Conservation (phyloP, 441 rosid genomes). For the Gossypium aridum region DNA sequence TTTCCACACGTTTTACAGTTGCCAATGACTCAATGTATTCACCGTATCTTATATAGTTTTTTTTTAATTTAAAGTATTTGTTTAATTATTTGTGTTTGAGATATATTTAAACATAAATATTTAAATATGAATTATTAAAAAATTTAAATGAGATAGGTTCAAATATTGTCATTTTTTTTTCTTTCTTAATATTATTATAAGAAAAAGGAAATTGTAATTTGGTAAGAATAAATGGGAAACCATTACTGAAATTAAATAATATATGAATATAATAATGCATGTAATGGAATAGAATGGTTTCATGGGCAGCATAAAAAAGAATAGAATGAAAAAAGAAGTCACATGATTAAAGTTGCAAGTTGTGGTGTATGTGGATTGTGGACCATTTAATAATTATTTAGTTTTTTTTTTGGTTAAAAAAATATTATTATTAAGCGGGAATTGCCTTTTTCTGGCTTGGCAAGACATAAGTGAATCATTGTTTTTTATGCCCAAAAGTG, state of each 20-base stretch:
- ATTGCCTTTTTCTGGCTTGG: conserved; percentile 17
- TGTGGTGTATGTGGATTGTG: background rate
- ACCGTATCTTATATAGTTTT: too few species aligned
- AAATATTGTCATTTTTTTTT: too few species aligned
- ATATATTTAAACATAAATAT: too few species aligned
- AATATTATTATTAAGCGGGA: background rate
- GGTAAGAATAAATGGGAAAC: background rate
- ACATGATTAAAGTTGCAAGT: conserved; percentile 14
- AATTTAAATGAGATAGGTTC: too few species aligned
- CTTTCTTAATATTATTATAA: too few species aligned
- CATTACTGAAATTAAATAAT: background rate
- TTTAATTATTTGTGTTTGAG: too few species aligned
- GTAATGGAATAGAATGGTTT: background rate
- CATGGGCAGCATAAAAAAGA: background rate
- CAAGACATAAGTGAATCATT: background rate
- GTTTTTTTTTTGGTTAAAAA: background rate
- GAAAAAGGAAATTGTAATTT: background rate
- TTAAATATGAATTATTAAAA: too few species aligned
- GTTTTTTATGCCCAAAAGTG: background rate
- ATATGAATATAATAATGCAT: background rate
- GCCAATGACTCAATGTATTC: background rate
- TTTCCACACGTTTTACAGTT: conserved; percentile 11
- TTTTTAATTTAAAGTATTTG: too few species aligned
- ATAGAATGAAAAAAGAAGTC: background rate
- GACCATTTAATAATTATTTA: background rate